A percentile compares a stretch with the other conserved stretches of the same genome.
These are phyloP conservation scores for Hemisphaericaspora xylofermentans DNA, from an alignment of 1,139 yeast species.

Conservation along the genomic window DNA sequence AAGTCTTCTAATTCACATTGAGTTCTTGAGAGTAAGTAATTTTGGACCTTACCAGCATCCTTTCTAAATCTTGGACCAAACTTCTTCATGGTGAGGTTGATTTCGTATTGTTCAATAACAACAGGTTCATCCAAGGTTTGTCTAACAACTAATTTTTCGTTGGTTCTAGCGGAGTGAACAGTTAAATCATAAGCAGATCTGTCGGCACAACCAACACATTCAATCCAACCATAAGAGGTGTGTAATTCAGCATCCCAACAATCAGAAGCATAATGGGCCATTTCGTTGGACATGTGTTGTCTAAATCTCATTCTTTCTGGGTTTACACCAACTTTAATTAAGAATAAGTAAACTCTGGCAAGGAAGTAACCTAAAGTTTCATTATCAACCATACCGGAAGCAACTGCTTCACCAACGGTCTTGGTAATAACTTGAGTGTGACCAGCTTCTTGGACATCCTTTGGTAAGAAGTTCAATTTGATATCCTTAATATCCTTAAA, in stretches of 20 bases:
- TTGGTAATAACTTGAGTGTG: conserved; percentile 62
- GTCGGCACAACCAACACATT: conserved; percentile 99
- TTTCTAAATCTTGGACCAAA: conserved; percentile 97
- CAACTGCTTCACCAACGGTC: conserved; percentile 88
- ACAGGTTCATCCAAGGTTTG: conserved; percentile 83
- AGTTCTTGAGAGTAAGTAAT: conserved; percentile 71
- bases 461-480: conserved; percentile 76
- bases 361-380: conserved; percentile 96
- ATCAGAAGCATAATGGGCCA: conserved; percentile 99
- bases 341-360: conserved; percentile 85
- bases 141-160: conserved; percentile 92
- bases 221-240: conserved; percentile 98
- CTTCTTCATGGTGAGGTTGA: conserved; percentile 86
- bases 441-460: conserved; percentile 84
- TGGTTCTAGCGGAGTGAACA: conserved; percentile 93
- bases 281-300: conserved; percentile 97
- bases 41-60: conserved; percentile 90
- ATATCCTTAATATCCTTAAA: conserved; percentile 75
- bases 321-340: conserved; percentile 88
- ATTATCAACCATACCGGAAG: conserved; percentile 85
- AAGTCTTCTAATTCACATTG: conserved; percentile 84
- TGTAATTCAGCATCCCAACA: conserved; percentile 99
- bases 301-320: conserved; percentile 84
- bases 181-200: conserved; percentile 97
- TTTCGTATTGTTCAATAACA: conserved; percentile 78